These are phyloP conservation scores for Moniliella sp. DNA, from an alignment of 1,284 basidiomycete species.

Conservation along the genomic window DNA sequence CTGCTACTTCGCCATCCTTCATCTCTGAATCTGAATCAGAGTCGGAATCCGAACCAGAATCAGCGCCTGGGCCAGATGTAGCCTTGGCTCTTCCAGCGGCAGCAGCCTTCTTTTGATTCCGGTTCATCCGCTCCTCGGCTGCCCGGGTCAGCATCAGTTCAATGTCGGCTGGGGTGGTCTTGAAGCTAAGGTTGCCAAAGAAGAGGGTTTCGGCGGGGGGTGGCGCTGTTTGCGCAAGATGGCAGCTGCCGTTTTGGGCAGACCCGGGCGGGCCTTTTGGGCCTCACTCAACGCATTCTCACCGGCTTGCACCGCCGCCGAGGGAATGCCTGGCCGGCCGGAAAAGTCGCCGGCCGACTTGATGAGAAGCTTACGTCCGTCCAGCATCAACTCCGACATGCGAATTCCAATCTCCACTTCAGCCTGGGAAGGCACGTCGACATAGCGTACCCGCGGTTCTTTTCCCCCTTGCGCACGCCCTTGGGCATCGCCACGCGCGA, in stretches of 20 bases:
- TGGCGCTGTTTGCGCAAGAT: too few species aligned
- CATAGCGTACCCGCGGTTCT: slow-evolving; percentile 47
- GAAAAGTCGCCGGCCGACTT: slow-evolving; percentile 51
- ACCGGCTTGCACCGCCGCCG: slow-evolving; percentile 6
- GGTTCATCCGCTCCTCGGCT: slow-evolving; percentile 2
- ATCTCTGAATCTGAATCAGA: background rate
- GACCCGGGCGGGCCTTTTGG: background rate
- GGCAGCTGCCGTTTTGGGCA: background rate
- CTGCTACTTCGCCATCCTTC: background rate
- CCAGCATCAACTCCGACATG: slow-evolving; percentile 56
- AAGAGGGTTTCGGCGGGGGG: slow-evolving; percentile 63
- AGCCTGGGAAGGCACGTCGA: slow-evolving; percentile 65
- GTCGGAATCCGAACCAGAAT: background rate
- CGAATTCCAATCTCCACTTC: slow-evolving; percentile 54
- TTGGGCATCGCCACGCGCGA: slow-evolving; percentile 41
- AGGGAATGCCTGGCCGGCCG: slow-evolving; percentile 28
- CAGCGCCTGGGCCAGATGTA: background rate
- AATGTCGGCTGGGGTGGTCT: slow-evolving; percentile 49
- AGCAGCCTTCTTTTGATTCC: slow-evolving; percentile 1
- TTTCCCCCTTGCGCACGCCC: slow-evolving; percentile 34
- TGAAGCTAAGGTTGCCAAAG: slow-evolving; percentile 70
- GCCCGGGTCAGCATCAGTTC: slow-evolving; percentile 1
- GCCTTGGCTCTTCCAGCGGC: slow-evolving; percentile 2
- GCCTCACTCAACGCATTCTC: slow-evolving; percentile 2
- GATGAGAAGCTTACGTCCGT: slow-evolving; percentile 70